A percentile compares a stretch with the other conserved stretches of the same genome.
phyloP scores from a whole-genome alignment of 202 grass and related monocot genomes.

The Digitaria exilis region DNA sequence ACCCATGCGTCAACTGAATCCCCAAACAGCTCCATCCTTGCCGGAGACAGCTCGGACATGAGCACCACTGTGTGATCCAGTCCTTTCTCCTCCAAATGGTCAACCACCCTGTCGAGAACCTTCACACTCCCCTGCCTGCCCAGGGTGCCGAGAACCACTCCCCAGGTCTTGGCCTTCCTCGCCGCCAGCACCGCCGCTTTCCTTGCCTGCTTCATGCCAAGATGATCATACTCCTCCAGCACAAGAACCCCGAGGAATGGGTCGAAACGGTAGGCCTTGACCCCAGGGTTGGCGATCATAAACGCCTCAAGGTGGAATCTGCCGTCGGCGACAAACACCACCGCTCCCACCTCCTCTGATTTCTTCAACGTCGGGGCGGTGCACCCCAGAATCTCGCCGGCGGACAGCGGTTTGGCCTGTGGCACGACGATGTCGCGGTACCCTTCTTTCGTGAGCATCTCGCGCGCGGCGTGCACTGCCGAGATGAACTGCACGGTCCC shows the following conservation, averaged over 20 bases:
- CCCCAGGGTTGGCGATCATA: constrained; percentile 91
- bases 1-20: constrained; percentile 90
- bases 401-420: constrained; percentile 79
- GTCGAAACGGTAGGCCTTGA: constrained; percentile 85
- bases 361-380: constrained; percentile 68
- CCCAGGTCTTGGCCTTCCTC: constrained; percentile 76
- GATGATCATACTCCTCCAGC: constrained; percentile 84
- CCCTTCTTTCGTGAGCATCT: constrained; percentile 59
- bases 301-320: constrained; percentile 95
- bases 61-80: constrained; percentile 76
- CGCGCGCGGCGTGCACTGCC: constrained; percentile 70
- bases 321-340: constrained; percentile 80
- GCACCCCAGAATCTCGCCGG: constrained; percentile 89
- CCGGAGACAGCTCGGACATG: constrained; percentile 90
- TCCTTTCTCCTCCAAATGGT: constrained; percentile 92
- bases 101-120: constrained; percentile 75
- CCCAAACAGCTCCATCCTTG: constrained; percentile 80
- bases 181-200: constrained; percentile 75
- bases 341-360: constrained; percentile 55
- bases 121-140: constrained; percentile 81
- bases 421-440: constrained; percentile 74
- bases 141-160: constrained; percentile 73
- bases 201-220: constrained; percentile 84
- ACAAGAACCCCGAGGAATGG: constrained; percentile 80
- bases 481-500: constrained; percentile 93